Evolutionary conservation across 2,329 filamentous ascomycete species (phyloP), one percentile per base, ranked within the genome.

Genomic region (Epichloe uncinata): DNA sequence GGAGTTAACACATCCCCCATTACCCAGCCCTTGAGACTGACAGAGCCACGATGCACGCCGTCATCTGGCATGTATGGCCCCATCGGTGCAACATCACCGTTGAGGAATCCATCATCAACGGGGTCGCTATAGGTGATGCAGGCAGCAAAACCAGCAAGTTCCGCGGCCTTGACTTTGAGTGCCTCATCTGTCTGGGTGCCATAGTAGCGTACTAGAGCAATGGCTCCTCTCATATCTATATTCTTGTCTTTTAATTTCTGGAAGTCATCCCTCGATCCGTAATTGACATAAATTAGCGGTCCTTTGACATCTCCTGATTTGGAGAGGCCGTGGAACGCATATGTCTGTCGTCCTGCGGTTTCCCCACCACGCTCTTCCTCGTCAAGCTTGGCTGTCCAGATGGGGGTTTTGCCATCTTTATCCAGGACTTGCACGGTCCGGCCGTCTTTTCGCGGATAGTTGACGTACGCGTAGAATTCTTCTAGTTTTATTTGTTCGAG

Each of bases 81-180:
- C 22, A 85, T 72, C 0, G 91, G 90, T 56, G 83, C 89, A 0
- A 79, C 74, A 1, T 81, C 73, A 4, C 89, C 90, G 56, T 79
- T 78, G 30, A 78, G 66, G 59, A 90, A 93, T 1, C 89, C 89
- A 61, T 95, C 85, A 47, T 96, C 85, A 1, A 77, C 75, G 0
- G 91, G 91, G 62, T 97, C 93, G 47, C 84, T 95, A 70, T 96
- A 98, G 51, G 95, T 86, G 50, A 98, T 78, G 59, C 88, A 94
- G 13, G 91, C 93, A 2, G 76, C 81, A 55, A 89, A 93, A 2
- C 93, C 93, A 13, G 85, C 87, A 58, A 87, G 65, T 66, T 96
- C 87, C 1, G 93, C 93, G 9, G 87, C 86, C 68, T 91, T 95
- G 59, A 98, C 78, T 66, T 97, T 96, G 58, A 94, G 69, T 2